Evolutionary conservation across 805 yeast genomes (phyloP).

Genomic region (Saccharomyces eubayanus): DNA sequence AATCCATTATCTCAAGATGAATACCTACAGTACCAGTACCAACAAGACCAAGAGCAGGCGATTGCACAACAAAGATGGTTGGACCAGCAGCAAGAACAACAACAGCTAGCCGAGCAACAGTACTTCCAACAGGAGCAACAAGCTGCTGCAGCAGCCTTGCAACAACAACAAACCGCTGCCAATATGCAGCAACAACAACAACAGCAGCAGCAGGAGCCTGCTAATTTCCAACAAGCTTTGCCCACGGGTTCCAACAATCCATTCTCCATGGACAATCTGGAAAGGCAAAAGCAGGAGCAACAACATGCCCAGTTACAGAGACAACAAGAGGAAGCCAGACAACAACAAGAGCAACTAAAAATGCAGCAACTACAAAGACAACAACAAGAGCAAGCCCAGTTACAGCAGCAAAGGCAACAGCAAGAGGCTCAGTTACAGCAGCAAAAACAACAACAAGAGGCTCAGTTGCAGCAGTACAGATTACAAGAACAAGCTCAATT

Average conservation of each 20-base stretch:
- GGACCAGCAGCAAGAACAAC: conserved; percentile 11
- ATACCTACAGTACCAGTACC: conserved; percentile 16
- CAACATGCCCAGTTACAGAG: not conserved
- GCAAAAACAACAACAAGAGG: conserved; percentile 5
- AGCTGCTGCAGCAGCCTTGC: not conserved
- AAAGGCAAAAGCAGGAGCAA: conserved; percentile 2
- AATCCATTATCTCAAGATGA: conserved; percentile 26
- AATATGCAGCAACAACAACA: conserved; percentile 10
- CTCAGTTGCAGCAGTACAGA: conserved; percentile 2
- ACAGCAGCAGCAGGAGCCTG: conserved; percentile 20
- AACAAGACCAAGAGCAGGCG: conserved; percentile 11
- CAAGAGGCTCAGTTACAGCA: conserved; percentile 23
- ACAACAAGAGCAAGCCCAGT: conserved; percentile 19
- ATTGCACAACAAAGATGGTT: conserved; percentile 7
- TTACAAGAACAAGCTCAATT: conserved; percentile 1
- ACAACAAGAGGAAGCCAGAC: conserved; percentile 9
- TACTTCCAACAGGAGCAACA: not conserved
- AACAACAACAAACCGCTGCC: not conserved
- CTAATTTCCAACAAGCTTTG: conserved; percentile 41
- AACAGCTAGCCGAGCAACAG: not conserved
- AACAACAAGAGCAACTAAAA: conserved; percentile 25
- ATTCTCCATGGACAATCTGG: conserved; percentile 41
- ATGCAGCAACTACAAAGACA: conserved; percentile 21
- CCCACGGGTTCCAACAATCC: conserved; percentile 74
- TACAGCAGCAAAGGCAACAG: conserved; percentile 23